Evolutionary conservation across 2,329 filamentous ascomycete species (phyloP), one percentile per base, ranked within the genome.

Genomic region (Biscogniauxia sp.): DNA sequence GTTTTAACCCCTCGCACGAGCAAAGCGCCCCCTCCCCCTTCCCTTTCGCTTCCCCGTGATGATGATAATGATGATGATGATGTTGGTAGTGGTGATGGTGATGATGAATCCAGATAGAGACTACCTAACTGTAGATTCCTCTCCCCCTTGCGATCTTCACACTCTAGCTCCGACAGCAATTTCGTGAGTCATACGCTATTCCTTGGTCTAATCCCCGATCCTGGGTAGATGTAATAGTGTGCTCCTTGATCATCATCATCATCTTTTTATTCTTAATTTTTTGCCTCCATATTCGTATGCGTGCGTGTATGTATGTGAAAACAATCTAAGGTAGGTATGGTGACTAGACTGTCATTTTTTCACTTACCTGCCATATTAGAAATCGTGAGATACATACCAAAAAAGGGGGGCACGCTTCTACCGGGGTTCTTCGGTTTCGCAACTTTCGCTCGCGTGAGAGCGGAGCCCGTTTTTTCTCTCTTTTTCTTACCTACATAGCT

Each of bases 161-260:
- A 53, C 52, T 53, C 53, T 55, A 55, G 53, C 53, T 55, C 28
- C 26, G 13, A 55, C 28, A 55, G 15, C 26, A 41, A 55, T 55
- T 45, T 55, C 53, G 15, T 32, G n/a, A 23, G 11, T 28, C 23
- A 19, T 53, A 53, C 52, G 52, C 52, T 53, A 45, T n/a, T n/a
- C 37, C 37, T 6, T 45, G 37, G 37, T 45, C 37, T 45, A 45
- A 45, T 45, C 11, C 37, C 37, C 37, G 37, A 45, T 45, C 37
- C 37, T n/a, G n/a, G n/a, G n/a, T n/a, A 45, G 37, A 45, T 45
- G 13, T 45, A 45, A 45, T 45, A 45, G 37, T 45, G 15, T 45
- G 37, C 15, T 45, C 15, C 37, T 45, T 45, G 37, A 45, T 45
- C 37, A n/a, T 17, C 23, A 23, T 5, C 23, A 3, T 23, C 23